These are phyloP conservation scores for Luvunga scandens DNA, from an alignment of 345 rosid species.

Conservation along the genomic window DNA sequence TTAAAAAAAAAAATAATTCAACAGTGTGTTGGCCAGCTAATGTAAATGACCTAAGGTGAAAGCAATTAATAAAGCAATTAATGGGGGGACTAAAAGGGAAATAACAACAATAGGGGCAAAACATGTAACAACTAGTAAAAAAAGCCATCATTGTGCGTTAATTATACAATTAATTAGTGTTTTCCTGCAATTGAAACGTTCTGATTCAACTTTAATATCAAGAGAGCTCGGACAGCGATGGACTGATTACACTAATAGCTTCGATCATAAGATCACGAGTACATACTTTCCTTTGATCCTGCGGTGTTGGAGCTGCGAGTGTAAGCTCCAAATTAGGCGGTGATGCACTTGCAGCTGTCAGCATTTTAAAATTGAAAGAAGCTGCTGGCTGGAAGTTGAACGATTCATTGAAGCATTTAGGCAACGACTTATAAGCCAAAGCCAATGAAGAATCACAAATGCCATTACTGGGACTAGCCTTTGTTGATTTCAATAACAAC, in stretches of 20 bases:
- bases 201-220: not conserved
- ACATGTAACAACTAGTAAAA: not conserved
- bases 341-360: not conserved
- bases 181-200: not conserved
- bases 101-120: not conserved
- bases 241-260: constrained; percentile 2
- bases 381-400: not conserved
- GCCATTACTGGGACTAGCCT: constrained; percentile 3
- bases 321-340: constrained; percentile 27
- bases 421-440: not conserved
- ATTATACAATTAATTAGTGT: not conserved
- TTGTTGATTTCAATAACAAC: not conserved
- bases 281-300: constrained; percentile 11
- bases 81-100: not conserved
- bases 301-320: constrained; percentile 14
- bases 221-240: not conserved
- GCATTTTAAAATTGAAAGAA: not conserved
- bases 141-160: not conserved
- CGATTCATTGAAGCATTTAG: not conserved
- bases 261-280: not conserved
- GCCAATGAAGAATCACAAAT: not conserved
- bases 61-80: no score
- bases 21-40: no score
- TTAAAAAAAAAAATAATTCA: no score
- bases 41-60: no score